Evolutionary conservation across 768 basidiomycete species (phyloP).

Genomic region (Candolleomyces efflorescens): DNA sequence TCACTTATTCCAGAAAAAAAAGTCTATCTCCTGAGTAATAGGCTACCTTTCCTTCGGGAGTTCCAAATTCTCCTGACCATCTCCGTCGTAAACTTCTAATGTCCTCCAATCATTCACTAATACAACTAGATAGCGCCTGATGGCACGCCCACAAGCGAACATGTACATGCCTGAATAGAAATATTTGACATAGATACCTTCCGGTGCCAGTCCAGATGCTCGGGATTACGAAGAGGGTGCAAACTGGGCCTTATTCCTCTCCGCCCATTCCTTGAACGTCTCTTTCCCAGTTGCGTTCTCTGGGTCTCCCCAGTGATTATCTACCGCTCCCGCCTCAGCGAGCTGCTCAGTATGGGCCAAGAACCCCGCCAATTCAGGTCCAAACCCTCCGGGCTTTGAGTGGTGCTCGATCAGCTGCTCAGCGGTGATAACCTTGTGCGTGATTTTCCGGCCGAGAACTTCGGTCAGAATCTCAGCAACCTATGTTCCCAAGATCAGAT

Average conservation of each 20-base stretch:
- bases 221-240: no score
- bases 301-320: not conserved
- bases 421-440: conserved; percentile 11
- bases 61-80: no score
- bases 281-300: conserved; percentile 1
- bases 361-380: not conserved
- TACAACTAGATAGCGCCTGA: no score
- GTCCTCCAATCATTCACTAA: no score
- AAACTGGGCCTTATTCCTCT: conserved; percentile 5
- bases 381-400: not conserved
- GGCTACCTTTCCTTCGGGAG: no score
- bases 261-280: conserved; percentile 9
- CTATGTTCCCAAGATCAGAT: conserved; percentile 4
- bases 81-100: no score
- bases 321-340: not conserved
- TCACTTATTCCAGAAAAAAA: no score
- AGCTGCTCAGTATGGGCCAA: not conserved
- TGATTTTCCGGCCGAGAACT: conserved; percentile 18
- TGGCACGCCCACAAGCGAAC: no score
- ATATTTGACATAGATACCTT: no score
- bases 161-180: no score
- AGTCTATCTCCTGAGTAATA: no score
- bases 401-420: conserved; percentile 3
- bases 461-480: conserved; percentile 16
- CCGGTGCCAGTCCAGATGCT: no score